Conservation (phyloP, 257 asterid species). For the Lithospermum erythrorhizon region DNA sequence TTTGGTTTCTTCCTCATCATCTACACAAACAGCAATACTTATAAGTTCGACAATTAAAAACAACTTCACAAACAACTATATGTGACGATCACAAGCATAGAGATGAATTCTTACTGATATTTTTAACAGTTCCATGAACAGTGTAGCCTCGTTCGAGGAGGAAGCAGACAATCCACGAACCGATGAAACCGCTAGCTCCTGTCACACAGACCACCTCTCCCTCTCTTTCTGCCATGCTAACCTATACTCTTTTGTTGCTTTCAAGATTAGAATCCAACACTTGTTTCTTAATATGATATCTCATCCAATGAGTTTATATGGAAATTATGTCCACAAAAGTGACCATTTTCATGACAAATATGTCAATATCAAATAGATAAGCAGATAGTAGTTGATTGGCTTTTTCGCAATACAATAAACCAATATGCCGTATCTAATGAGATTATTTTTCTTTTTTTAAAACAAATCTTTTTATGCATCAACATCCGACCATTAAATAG, state of each 20-base stretch:
- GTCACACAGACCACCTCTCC: slow-evolving; percentile 48
- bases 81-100: background rate
- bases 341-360: no score
- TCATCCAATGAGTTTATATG: no score
- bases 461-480: no score
- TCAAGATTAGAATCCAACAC: background rate
- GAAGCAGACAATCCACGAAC: slow-evolving; percentile 82
- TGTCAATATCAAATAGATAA: no score
- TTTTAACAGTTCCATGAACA: slow-evolving; percentile 75
- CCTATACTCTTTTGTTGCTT: background rate
- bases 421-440: no score
- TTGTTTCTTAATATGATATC: background rate
- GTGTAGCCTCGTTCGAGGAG: slow-evolving; percentile 61
- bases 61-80: no score
- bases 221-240: background rate
- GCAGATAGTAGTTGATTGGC: no score
- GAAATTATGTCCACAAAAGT: no score
- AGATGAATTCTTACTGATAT: slow-evolving; percentile 40
- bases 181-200: slow-evolving; percentile 86
- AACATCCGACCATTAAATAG: no score
- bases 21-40: background rate
- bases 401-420: no score
- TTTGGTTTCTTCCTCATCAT: background rate
- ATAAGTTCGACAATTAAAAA: background rate
- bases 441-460: no score